Conservation (phyloP, 768 basidiomycete genomes). For the Fibroporia radiculosa region DNA sequence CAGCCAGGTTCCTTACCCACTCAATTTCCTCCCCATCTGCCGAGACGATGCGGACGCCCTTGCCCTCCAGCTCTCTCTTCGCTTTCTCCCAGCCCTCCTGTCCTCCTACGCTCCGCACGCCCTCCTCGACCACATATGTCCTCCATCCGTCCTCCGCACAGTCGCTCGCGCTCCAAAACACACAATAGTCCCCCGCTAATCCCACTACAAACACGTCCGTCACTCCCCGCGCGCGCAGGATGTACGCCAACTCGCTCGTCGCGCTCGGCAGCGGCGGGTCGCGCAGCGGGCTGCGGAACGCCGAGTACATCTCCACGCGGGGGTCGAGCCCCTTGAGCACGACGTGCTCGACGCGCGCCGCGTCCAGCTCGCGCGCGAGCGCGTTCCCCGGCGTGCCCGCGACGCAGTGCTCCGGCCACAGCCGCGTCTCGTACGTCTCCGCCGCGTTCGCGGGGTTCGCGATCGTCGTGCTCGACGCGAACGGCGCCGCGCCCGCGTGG, state of each 20-base stretch:
- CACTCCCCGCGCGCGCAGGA: slow-evolving; percentile 35
- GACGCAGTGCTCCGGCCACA: slow-evolving; percentile 84
- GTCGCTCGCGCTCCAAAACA: slow-evolving; percentile 51
- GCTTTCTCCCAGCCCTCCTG: slow-evolving; percentile 16
- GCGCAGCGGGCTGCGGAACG: slow-evolving; percentile 37
- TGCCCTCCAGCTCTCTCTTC: slow-evolving; percentile 7
- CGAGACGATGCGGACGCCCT: slow-evolving; percentile 15
- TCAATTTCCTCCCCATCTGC: slow-evolving; percentile 17
- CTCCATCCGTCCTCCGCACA: slow-evolving; percentile 16
- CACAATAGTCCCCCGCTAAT: slow-evolving; percentile 77
- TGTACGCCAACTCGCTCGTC: slow-evolving; percentile 38
- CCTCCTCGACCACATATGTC: slow-evolving; percentile 22
- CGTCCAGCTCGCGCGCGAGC: slow-evolving; percentile 47
- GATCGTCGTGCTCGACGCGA: slow-evolving; percentile 35
- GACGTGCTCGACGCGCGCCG: slow-evolving; percentile 32
- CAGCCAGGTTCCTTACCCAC: slow-evolving; percentile 6
- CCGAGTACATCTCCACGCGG: slow-evolving; percentile 74
- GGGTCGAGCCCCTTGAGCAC: slow-evolving; percentile 48
- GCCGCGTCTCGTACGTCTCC: slow-evolving; percentile 25
- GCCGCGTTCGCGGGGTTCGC: slow-evolving; percentile 21
- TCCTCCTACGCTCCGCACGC: slow-evolving; percentile 17
- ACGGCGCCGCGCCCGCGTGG: slow-evolving; percentile 32
- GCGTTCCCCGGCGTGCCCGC: slow-evolving; percentile 50
- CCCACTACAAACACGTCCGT: slow-evolving; percentile 58
- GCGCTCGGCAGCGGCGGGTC: slow-evolving; percentile 44